Evolutionary conservation across 441 rosid species (phyloP).

Genomic region (Gossypium trilobum): DNA sequence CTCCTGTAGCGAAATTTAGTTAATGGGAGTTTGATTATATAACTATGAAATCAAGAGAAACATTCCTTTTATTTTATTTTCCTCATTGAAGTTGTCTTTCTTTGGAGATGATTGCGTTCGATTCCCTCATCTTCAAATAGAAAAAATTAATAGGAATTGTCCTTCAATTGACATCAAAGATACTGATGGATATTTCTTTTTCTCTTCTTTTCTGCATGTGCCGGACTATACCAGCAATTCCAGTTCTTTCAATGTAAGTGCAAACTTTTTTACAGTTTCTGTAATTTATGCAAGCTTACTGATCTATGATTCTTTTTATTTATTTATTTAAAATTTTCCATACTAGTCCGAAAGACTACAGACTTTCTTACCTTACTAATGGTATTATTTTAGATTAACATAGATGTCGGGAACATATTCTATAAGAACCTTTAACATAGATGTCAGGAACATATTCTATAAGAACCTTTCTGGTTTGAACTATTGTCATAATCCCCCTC

Average conservation of each 20-base stretch:
- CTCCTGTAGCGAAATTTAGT: not conserved
- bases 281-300: not conserved
- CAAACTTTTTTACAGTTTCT: not conserved
- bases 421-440: not conserved
- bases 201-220: slow-evolving; percentile 32
- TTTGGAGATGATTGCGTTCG: not conserved
- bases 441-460: not conserved
- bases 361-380: not conserved
- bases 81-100: not conserved
- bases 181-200: slow-evolving; percentile 31
- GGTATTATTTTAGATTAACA: not conserved
- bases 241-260: slow-evolving; percentile 91
- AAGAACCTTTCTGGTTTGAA: not conserved
- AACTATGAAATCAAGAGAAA: not conserved
- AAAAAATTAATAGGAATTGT: not conserved
- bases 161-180: slow-evolving; percentile 7
- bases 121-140: not conserved
- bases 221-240: slow-evolving; percentile 66
- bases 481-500: not conserved
- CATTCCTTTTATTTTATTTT: not conserved
- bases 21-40: not conserved
- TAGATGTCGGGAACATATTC: not conserved
- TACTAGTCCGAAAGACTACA: not conserved
- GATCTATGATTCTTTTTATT: not conserved
- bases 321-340: not conserved